Evolutionary conservation across 1,284 basidiomycete genomes (phyloP).

Genomic region (Austroboletus rostrupii): DNA sequence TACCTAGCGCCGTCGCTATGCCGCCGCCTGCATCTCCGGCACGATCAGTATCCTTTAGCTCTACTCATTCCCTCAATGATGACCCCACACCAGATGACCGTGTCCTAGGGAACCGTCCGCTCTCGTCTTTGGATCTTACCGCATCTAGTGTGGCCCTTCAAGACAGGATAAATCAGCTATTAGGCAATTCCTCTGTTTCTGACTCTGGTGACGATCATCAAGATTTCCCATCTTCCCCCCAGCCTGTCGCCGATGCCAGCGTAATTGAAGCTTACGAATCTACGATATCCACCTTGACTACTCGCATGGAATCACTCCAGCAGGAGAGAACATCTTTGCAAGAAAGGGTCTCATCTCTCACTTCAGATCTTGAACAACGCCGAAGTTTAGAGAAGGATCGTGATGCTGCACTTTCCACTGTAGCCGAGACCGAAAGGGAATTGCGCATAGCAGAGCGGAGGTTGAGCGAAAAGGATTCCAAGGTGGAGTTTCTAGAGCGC

Average conservation of each 20-base stretch:
- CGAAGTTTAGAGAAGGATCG: slow-evolving; percentile 43
- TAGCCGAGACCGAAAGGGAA: slow-evolving; percentile 47
- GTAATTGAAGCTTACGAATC: slow-evolving; percentile 33
- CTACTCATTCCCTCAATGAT: slow-evolving; percentile 32
- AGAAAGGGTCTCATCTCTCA: slow-evolving; percentile 33
- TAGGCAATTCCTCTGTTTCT: slow-evolving; percentile 30
- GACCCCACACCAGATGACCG: slow-evolving; percentile 18
- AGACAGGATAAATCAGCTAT: slow-evolving; percentile 47
- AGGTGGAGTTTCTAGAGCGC: slow-evolving; percentile 49
- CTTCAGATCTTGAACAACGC: slow-evolving; percentile 28
- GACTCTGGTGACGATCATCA: slow-evolving; percentile 3
- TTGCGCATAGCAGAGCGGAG: slow-evolving; percentile 44
- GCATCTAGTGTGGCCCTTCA: slow-evolving; percentile 43
- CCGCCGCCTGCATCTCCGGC: slow-evolving; percentile 68
- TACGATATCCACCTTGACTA: slow-evolving; percentile 37
- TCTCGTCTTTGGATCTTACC: slow-evolving; percentile 36
- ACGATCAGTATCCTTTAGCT: slow-evolving; percentile 31
- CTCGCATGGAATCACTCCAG: slow-evolving; percentile 52
- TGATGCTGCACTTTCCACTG: slow-evolving; percentile 39
- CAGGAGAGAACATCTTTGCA: slow-evolving; percentile 47
- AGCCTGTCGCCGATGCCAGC: slow-evolving; percentile 30
- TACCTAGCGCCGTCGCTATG: slow-evolving; percentile 75
- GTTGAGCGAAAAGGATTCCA: slow-evolving; percentile 49
- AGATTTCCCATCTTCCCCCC: slow-evolving; percentile 11
- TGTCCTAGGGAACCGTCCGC: slow-evolving; percentile 17